Conservation (phyloP, 371 early-diverging fungal genomes). For the Choanephora cucurbitarum region DNA sequence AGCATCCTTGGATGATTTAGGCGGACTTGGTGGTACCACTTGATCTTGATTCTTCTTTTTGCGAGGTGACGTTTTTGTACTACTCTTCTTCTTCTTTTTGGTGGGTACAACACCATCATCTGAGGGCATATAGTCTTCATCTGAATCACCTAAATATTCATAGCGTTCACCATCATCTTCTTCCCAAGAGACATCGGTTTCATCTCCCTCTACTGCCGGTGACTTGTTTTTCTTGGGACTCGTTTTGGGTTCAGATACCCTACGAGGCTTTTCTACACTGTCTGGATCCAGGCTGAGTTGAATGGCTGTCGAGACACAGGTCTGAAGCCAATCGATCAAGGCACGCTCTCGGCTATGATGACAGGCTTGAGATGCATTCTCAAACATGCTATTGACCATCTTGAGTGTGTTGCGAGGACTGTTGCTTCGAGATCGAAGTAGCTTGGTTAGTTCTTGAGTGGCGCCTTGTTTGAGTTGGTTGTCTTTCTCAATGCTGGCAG, state of each 20-base stretch:
- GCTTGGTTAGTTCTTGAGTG: constrained; percentile 19
- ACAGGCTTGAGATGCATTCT: constrained; percentile 28
- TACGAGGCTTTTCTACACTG: constrained; percentile 13
- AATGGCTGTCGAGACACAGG: constrained; percentile 38
- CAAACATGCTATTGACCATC: constrained; percentile 37
- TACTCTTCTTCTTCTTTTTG: constrained; percentile 1
- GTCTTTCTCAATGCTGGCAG: constrained; percentile 21
- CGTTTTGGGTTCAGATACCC: background rate
- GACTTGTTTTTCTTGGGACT: too few species aligned
- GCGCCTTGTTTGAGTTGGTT: constrained; percentile 22
- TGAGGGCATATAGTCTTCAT: constrained; percentile 42
- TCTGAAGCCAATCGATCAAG: constrained; percentile 44
- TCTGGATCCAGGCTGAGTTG: constrained; percentile 24
- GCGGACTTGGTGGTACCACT: constrained; percentile 10
- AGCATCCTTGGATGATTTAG: constrained; percentile 12
- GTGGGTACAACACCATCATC: constrained; percentile 23
- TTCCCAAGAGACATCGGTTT: constrained; percentile 16
- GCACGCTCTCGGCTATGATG: constrained; percentile 32
- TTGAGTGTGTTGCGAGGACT: constrained; percentile 34
- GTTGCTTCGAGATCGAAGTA: constrained; percentile 33
- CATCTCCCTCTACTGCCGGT: background rate
- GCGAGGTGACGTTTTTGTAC: constrained; percentile 5
- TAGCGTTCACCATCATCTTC: constrained; percentile 28
- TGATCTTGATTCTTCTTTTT: constrained; percentile 27
- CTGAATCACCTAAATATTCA: constrained; percentile 30